Conservation (phyloP, 1,284 basidiomycete genomes). For the Irpex lacteus region DNA sequence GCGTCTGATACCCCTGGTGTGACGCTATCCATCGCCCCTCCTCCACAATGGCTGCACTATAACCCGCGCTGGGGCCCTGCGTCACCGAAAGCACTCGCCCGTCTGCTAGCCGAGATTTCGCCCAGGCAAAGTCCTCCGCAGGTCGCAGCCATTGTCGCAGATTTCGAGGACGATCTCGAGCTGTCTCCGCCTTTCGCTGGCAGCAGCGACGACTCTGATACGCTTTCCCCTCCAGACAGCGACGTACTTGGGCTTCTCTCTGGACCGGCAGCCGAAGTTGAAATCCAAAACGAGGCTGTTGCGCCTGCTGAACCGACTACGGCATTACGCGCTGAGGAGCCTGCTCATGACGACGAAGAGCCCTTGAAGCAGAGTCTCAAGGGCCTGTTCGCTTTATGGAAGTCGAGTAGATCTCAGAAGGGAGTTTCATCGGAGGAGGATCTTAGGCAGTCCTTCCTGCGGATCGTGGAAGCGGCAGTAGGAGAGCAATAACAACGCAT, state of each 20-base stretch:
- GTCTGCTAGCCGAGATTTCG: slow-evolving; percentile 27
- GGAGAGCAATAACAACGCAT: too few species aligned
- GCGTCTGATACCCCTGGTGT: not conserved
- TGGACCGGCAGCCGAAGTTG: not conserved
- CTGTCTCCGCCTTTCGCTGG: slow-evolving; percentile 22
- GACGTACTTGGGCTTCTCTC: slow-evolving; percentile 7
- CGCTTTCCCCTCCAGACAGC: slow-evolving; percentile 14
- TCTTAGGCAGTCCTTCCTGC: slow-evolving; percentile 23
- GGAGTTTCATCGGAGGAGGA: slow-evolving; percentile 11
- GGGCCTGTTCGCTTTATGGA: slow-evolving; percentile 54
- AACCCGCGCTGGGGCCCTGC: slow-evolving; percentile 27
- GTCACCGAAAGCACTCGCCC: slow-evolving; percentile 29
- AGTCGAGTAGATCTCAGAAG: slow-evolving; percentile 23
- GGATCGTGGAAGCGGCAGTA: slow-evolving; percentile 25
- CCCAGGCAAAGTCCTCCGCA: slow-evolving; percentile 24
- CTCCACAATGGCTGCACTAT: slow-evolving; percentile 15
- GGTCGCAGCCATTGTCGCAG: slow-evolving; percentile 16
- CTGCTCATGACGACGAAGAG: slow-evolving; percentile 20
- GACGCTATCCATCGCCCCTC: slow-evolving; percentile 17
- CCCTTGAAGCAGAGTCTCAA: slow-evolving; percentile 39
- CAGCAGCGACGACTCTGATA: slow-evolving; percentile 22
- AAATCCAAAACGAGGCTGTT: not conserved
- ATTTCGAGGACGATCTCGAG: slow-evolving; percentile 13
- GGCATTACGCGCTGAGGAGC: not conserved
- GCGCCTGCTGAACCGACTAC: not conserved